A percentile compares a stretch with the other conserved stretches of the same genome.
Conservation (phyloP, 257 asterid species). For the Datura wrightii region DNA sequence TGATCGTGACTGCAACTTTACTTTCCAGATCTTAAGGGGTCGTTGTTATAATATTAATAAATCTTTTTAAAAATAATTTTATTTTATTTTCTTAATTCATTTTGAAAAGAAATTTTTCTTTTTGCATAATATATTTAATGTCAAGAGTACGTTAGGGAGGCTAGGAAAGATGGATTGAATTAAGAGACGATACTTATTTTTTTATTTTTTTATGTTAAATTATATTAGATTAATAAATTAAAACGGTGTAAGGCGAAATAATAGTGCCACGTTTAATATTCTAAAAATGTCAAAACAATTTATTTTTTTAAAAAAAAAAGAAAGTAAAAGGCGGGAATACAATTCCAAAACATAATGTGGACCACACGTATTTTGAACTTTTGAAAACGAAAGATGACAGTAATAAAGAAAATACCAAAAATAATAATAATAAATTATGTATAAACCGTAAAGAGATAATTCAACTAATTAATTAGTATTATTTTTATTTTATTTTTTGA, state of each 20-base stretch:
- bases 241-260: too few species aligned
- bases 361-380: conserved; percentile 43
- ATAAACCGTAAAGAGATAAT: background rate
- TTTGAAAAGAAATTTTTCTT: too few species aligned
- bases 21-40: background rate
- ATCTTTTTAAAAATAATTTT: too few species aligned
- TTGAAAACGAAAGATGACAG: background rate
- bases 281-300: background rate
- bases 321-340: conserved; percentile 72
- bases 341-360: conserved; percentile 46
- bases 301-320: background rate
- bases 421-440: background rate
- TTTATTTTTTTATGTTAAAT: too few species aligned
- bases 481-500: too few species aligned
- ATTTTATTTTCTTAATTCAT: too few species aligned
- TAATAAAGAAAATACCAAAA: background rate
- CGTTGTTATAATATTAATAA: too few species aligned
- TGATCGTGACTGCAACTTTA: conserved; percentile 3
- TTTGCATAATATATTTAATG: too few species aligned
- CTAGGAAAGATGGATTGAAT: too few species aligned
- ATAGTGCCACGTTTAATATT: conserved; percentile 27
- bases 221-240: too few species aligned
- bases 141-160: too few species aligned
- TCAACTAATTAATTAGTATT: background rate
- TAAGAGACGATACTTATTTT: too few species aligned